These are phyloP conservation scores for Gossypium lobatum DNA, from an alignment of 441 rosid genomes.

Conservation along the genomic window DNA sequence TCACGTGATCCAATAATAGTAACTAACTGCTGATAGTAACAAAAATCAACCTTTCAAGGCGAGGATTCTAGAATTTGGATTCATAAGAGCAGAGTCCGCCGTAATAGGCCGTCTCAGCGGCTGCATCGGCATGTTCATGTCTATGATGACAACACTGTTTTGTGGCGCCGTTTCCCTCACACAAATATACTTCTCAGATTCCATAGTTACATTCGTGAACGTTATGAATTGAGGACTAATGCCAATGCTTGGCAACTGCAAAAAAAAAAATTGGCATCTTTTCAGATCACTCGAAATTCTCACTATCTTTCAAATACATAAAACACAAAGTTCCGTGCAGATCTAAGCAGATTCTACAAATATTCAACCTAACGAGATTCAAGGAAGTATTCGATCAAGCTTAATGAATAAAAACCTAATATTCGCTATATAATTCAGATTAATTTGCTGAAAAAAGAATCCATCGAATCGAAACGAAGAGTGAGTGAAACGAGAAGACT, in stretches of 20 bases:
- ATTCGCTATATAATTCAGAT: conserved; percentile 15
- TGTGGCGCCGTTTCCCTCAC: conserved; percentile 92
- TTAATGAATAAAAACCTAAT: not conserved
- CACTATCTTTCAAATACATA: not conserved
- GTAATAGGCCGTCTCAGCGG: conserved; percentile 94
- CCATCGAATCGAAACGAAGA: not conserved
- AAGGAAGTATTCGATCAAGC: not conserved
- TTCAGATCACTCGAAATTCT: not conserved
- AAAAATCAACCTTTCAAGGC: conserved; percentile 66
- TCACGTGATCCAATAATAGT: not conserved
- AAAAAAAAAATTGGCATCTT: not conserved
- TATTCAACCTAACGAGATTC: not conserved
- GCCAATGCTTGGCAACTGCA: conserved; percentile 43
- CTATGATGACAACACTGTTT: conserved; percentile 90
- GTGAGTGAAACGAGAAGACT: conserved; percentile 26
- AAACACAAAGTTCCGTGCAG: not conserved
- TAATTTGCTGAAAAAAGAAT: conserved; percentile 5
- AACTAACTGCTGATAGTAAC: not conserved
- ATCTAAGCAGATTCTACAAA: not conserved
- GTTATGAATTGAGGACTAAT: conserved; percentile 82
- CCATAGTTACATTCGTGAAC: conserved; percentile 83
- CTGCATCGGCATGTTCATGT: conserved; percentile 95
- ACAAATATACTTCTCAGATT: conserved; percentile 56
- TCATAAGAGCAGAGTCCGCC: conserved; percentile 97
- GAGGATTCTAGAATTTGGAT: conserved; percentile 85